Conservation (phyloP, 805 yeast species). For the Brettanomyces nanus region DNA sequence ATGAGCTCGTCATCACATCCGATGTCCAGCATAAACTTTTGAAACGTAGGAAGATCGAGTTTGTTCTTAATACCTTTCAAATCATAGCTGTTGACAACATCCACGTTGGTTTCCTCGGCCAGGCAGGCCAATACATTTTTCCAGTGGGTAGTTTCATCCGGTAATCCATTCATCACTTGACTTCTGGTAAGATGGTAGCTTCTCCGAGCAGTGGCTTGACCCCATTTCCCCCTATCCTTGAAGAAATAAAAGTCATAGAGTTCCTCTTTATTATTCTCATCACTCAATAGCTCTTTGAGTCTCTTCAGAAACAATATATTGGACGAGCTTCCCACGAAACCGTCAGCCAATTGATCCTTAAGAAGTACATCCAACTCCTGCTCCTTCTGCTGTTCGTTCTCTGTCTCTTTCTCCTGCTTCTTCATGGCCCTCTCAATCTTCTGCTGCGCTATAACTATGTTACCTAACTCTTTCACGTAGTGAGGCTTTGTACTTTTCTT, state of each 20-base stretch:
- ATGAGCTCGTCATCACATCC: neutral
- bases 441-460: constrained; percentile 10
- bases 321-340: neutral
- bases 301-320: neutral
- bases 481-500: constrained; percentile 5
- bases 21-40: neutral
- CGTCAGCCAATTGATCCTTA: neutral
- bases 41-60: neutral
- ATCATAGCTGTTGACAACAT: neutral
- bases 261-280: neutral
- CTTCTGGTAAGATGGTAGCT: no score
- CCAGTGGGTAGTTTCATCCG: no score
- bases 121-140: neutral
- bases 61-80: neutral
- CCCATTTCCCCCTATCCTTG: neutral
- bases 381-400: constrained; percentile 4
- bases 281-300: neutral
- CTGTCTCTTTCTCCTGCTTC: constrained; percentile 6
- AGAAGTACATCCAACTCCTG: neutral
- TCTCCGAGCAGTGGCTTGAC: neutral
- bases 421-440: constrained; percentile 12
- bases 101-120: neutral
- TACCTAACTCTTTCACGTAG: constrained; percentile 9
- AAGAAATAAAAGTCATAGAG: constrained; percentile 1
- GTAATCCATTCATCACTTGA: no score